Evolutionary conservation across 1,139 yeast species (phyloP).

Genomic region (Sugiyamaella paludigena): DNA sequence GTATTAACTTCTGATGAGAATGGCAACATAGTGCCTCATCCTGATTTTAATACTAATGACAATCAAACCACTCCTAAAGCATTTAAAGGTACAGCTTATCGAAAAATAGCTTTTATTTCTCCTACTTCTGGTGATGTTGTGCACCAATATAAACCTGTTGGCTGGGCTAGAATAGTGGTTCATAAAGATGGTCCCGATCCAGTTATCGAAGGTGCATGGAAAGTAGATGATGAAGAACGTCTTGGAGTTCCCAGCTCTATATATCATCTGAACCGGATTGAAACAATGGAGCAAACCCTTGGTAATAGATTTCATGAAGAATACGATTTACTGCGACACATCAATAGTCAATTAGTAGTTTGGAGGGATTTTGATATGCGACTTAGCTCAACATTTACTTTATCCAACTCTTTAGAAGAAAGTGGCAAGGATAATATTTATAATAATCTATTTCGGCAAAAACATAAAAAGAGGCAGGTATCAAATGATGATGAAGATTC

Average conservation of each 20-base stretch:
- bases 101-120: constrained; percentile 25
- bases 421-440: neutral
- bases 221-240: constrained; percentile 35
- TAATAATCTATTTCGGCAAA: too few relatives aligned
- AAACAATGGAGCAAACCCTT: constrained; percentile 19
- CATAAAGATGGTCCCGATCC: constrained; percentile 21
- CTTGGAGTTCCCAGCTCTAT: constrained; percentile 36
- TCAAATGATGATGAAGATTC: neutral
- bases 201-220: constrained; percentile 34
- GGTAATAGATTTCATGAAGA: constrained; percentile 25
- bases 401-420: constrained; percentile 1
- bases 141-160: constrained; percentile 30
- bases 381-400: constrained; percentile 8
- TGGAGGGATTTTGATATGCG: constrained; percentile 38
- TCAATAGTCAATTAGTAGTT: constrained; percentile 27
- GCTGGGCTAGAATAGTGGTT: constrained; percentile 37
- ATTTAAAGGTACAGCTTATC: constrained; percentile 33
- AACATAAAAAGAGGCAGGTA: neutral
- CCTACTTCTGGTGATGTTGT: constrained; percentile 24
- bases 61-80: constrained; percentile 14
- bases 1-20: constrained; percentile 20
- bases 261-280: constrained; percentile 30
- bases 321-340: constrained; percentile 18
- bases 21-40: constrained; percentile 28
- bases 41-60: constrained; percentile 20